Base-by-base conservation (phyloP, 2,329 filamentous ascomycete genomes). In the Metarhizium guizhouense region DNA sequence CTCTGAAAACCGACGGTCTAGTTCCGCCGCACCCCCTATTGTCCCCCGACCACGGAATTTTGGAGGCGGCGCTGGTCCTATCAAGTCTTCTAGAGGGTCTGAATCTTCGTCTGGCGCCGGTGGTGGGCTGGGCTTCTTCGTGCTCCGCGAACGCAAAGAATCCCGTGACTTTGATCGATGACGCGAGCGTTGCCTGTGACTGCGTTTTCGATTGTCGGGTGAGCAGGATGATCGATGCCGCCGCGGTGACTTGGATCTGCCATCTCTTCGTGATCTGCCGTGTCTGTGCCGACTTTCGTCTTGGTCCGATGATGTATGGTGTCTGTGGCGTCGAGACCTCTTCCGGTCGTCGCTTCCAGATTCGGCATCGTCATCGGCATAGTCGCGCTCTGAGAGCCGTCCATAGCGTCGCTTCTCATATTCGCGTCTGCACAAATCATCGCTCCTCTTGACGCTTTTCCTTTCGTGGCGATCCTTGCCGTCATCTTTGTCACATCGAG, bases 1-100 rank as follows among this genome's bases (percentile, higher is more conserved):
- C 1, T 83, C 74, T 1, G 87, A 85, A 68, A 96, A 97, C 53
- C 88, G 88, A 29, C 80, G 76, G 65, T 96, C 91, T 61, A 96
- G 95, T 10, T 81, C 84, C 30, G 84, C 85, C 5, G 74, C 70
- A 1, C 78, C 78, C 4, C 78, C 74, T 43, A 82, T 76, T 14
- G 82, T 82, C 42, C 90, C 90, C 43, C 90, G 83, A 10, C 90
- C 90, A 32, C 88, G 84, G 51, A 65, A 64, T 48, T 59, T 70
- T 3, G 74, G 72, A 20, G 77, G 78, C 32, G 85, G 84, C 8
- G 81, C 84, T 1, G 90, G 90, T 0, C 91, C 92, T 38, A 96
- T 85, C 20, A 93, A 74, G 3, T 86, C 83, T 56, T 91, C 85
- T 3, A 91, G 72, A 1, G 88, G 85, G 66, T 95, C 89, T 0